These are phyloP conservation scores for Stemphylium lycopersici DNA, from an alignment of 2,329 filamentous ascomycete genomes.

Conservation along the genomic window DNA sequence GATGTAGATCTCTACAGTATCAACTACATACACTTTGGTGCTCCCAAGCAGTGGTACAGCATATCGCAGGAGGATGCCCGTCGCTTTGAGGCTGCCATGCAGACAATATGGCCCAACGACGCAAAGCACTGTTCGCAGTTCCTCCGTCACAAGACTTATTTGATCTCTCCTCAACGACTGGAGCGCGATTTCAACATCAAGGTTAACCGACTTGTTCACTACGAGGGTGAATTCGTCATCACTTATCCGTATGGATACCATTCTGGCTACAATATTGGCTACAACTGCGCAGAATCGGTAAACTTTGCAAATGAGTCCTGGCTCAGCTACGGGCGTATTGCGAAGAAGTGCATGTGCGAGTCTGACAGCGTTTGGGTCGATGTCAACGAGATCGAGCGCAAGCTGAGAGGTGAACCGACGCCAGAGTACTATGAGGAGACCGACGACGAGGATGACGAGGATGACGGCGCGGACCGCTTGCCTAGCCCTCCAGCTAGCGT, in stretches of 20 bases:
- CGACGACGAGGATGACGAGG: conserved; percentile 69
- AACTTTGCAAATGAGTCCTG: conserved; percentile 97
- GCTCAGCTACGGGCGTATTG: conserved; percentile 92
- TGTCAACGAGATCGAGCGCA: conserved; percentile 93
- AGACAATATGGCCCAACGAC: conserved; percentile 90
- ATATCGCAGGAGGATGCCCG: conserved; percentile 95
- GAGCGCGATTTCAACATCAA: conserved; percentile 91
- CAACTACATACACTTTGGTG: conserved; percentile 98
- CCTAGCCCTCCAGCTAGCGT: conserved; percentile 80
- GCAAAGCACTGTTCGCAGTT: conserved; percentile 97
- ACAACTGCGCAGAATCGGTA: conserved; percentile 98
- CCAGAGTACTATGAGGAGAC: conserved; percentile 83
- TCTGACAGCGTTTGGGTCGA: conserved; percentile 99
- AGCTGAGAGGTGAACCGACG: conserved; percentile 81
- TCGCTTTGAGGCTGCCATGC: conserved; percentile 94
- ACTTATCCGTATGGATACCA: conserved; percentile 99
- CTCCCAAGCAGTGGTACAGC: conserved; percentile 99
- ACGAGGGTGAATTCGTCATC: conserved; percentile 97
- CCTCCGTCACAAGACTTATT: conserved; percentile 93
- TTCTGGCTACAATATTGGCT: conserved; percentile 95
- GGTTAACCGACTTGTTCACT: conserved; percentile 93
- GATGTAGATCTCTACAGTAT: conserved; percentile 99
- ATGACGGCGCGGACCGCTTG: conserved; percentile 65
- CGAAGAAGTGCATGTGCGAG: conserved; percentile 96
- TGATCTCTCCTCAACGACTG: conserved; percentile 89